A percentile compares a stretch with the other conserved stretches of the same genome.
These are phyloP conservation scores for Syzygium aqueum DNA, from an alignment of 345 rosid species.

Conservation along the genomic window DNA sequence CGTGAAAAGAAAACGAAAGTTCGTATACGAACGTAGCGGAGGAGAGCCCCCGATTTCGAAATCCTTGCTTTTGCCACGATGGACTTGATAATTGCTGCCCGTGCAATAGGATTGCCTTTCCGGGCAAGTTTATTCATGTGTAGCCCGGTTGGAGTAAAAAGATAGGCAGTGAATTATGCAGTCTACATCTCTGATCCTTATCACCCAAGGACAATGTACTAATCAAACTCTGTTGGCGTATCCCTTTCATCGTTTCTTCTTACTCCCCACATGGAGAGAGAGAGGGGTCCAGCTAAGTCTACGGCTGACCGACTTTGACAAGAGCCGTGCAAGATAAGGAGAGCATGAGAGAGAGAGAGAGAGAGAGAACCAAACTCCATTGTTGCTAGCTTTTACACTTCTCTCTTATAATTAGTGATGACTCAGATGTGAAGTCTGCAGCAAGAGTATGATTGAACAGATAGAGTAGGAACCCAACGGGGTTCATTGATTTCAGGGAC, in stretches of 20 bases:
- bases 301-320: conserved; percentile 47
- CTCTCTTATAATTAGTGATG: not conserved
- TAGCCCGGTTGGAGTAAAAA: not conserved
- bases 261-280: not conserved
- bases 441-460: not conserved
- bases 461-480: not conserved
- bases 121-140: not conserved
- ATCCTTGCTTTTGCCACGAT: not conserved
- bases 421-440: not conserved
- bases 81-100: not conserved
- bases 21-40: not conserved
- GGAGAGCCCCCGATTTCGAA: not conserved
- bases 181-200: not conserved
- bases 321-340: conserved; percentile 40
- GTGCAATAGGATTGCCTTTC: not conserved
- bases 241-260: not conserved
- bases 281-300: conserved; percentile 56
- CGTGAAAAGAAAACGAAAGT: not conserved
- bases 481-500: not conserved
- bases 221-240: not conserved
- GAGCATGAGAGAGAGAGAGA: not conserved
- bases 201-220: not conserved
- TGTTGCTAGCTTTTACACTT: not conserved
- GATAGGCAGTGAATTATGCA: not conserved
- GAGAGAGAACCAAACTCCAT: not conserved